Base-by-base conservation (phyloP, 306 rosid species). In the Rosa rugosa region DNA sequence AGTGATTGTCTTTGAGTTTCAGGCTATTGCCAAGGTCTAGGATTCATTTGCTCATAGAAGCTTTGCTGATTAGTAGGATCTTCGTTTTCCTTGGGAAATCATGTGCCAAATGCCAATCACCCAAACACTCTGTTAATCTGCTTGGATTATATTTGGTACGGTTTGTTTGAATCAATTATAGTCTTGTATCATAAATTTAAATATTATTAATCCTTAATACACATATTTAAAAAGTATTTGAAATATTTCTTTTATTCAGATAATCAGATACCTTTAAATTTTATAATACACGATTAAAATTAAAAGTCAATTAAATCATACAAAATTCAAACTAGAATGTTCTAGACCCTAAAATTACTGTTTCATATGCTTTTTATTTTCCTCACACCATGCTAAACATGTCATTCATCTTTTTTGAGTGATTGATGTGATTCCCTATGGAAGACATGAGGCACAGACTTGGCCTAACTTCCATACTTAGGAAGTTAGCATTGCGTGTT, bases 21-120 rank as follows among this genome's bases (percentile, higher is more conserved):
- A 73, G 11, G 50, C 41, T 3, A 40, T 9, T 20, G 62, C 16
- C 69, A 22, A 40, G 51, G 38, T 53, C 8, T 7, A 23, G 11
- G 56, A 54, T 59, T 57, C 54, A 56, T 8, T 38, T 36, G 47
- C 71, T 66, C 47, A 38, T 66, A 6, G 23, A 73, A 5, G 14
- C 13, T 22, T 56, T 23, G 78, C 69, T 57, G 69, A 56, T 56
- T 12, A 38, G 53, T 73, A 73, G 68, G 68, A 56, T 73, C 77
- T 73, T 73, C 47, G 11, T 38, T 18, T 41, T 38, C 64, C 13
- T 18, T 41, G 71, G 71, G 27, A 17, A n/a, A n/a, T n/a, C n/a
- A n/a, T 40, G 23, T 38, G 71, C 12, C 27, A 67, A 38, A 67
- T 40, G 72, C 72, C 50, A 67, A 40, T 67, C 50, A 40, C 72